A percentile compares a stretch with the other conserved stretches of the same genome.
Conservation (phyloP, 2,329 filamentous ascomycete species). For the Fusarium chaquense region DNA sequence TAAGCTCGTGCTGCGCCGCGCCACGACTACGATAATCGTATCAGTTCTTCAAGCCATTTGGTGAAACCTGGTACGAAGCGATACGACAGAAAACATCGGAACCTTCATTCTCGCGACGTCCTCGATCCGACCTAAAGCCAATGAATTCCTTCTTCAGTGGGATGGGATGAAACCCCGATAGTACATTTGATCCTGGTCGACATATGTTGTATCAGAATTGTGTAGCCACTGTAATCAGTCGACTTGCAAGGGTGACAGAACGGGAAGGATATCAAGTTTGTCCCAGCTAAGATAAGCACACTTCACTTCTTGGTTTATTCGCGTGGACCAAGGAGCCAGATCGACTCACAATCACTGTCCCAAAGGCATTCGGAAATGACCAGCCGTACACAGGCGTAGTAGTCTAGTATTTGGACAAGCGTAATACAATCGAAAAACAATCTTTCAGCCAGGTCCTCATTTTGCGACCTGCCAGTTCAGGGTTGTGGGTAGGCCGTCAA, state of each 20-base stretch:
- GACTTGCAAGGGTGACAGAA: conserved; percentile 9
- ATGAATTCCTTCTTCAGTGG: background rate
- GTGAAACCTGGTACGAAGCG: background rate
- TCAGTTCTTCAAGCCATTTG: background rate
- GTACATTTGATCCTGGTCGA: background rate
- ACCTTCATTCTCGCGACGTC: background rate
- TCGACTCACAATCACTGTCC: background rate
- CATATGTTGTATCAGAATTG: conserved; percentile 1
- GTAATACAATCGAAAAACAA: background rate
- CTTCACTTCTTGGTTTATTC: background rate
- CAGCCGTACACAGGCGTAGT: background rate
- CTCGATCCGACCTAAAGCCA: background rate
- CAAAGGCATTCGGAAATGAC: background rate
- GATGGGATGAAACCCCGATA: background rate
- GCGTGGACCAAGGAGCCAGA: background rate
- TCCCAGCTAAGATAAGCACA: conserved; percentile 5
- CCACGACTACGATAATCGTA: background rate
- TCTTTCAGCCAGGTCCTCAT: background rate
- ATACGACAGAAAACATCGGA: conserved; percentile 2
- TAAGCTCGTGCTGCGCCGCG: background rate
- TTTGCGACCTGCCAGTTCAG: background rate
- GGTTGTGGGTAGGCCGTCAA: background rate
- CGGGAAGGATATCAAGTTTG: conserved; percentile 7
- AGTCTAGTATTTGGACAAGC: background rate
- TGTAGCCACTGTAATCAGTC: conserved; percentile 10